These are phyloP conservation scores for Emmonsia crescens DNA, from an alignment of 2,329 filamentous ascomycete genomes.

Conservation along the genomic window DNA sequence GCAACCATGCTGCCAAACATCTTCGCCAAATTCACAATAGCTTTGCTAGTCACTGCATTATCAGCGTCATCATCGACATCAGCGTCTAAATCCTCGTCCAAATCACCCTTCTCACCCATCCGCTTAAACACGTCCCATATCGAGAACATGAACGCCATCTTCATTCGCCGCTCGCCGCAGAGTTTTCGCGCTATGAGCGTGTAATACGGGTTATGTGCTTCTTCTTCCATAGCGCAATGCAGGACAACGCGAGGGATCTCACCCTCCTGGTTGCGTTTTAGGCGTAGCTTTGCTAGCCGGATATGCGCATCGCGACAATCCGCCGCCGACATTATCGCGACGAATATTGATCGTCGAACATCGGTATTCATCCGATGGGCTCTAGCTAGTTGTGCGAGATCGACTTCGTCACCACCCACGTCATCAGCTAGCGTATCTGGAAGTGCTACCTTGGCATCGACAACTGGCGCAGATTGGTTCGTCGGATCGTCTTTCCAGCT, in stretches of 20 bases:
- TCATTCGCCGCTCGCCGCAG: slow-evolving; percentile 54
- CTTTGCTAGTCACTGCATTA: slow-evolving; percentile 40
- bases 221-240: slow-evolving; percentile 74
- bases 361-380: slow-evolving; percentile 80
- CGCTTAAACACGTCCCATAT: slow-evolving; percentile 77
- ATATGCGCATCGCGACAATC: slow-evolving; percentile 76
- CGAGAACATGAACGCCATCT: slow-evolving; percentile 76
- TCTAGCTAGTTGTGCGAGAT: slow-evolving; percentile 62
- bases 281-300: slow-evolving; percentile 66
- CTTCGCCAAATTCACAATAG: slow-evolving; percentile 57
- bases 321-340: slow-evolving; percentile 73
- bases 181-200: slow-evolving; percentile 70
- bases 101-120: slow-evolving; percentile 59
- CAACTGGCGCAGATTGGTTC: slow-evolving; percentile 8
- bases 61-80: slow-evolving; percentile 47
- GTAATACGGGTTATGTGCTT: slow-evolving; percentile 86
- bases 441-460: background rate
- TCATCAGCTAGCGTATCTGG: slow-evolving; percentile 23
- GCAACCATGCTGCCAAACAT: slow-evolving; percentile 54
- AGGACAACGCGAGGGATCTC: slow-evolving; percentile 83
- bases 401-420: slow-evolving; percentile 41
- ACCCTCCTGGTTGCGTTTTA: slow-evolving; percentile 75
- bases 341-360: slow-evolving; percentile 81
- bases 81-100: slow-evolving; percentile 47
- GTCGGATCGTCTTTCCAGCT: slow-evolving; percentile 54